Base-by-base conservation (phyloP, 2,329 filamentous ascomycete species). In the Cladosporium sp. region DNA sequence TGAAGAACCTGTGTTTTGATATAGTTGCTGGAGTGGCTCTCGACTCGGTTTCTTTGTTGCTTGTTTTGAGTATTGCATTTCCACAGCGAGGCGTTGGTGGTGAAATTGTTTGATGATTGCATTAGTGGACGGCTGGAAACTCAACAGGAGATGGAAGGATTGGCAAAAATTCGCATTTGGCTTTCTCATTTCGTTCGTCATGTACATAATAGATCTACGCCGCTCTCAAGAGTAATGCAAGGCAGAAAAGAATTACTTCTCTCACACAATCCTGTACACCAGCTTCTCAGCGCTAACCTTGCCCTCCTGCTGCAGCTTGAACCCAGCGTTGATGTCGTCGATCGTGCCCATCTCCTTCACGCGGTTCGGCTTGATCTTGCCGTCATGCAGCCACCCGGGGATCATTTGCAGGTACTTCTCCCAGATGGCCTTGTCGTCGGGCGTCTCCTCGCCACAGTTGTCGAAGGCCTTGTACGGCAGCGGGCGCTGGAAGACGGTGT, bases 391-490 rank as follows among this genome's bases (percentile, higher is more conserved):
- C 54, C 82, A 56, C 0, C 69, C 58, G 2, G 77, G 77, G 59
- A 84, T 73, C 45, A 83, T 79, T 12, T 79, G 75, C 1, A 74
- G 64, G 57, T 81, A 77, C 30, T 41, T 80, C 65, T 53, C 75
- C 79, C 65, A 81, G 78, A 38, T 78, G 72, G 13, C 75, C 68
- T 54, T 84, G 82, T 75, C 83, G 34, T 39, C 43, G 54, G 17
- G 13, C 3, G 15, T 39, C 32, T 43, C 42, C 4, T 43, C 48
- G 22, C 41, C 41, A 15, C 32, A 43, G 48, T 50, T 50, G 48
- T 50, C 48, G 34, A 50, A 50, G 2, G 36, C 42, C 40, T 50
- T 50, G 41, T 50, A 50, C 51, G 20, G 56, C 52, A 41, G 24
- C 19, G 30, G 15, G 37, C 38, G 7, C 12, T 38, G 12, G 32